Evolutionary conservation across 768 basidiomycete genomes (phyloP).

Genomic region (Daedaleopsis nitida): DNA sequence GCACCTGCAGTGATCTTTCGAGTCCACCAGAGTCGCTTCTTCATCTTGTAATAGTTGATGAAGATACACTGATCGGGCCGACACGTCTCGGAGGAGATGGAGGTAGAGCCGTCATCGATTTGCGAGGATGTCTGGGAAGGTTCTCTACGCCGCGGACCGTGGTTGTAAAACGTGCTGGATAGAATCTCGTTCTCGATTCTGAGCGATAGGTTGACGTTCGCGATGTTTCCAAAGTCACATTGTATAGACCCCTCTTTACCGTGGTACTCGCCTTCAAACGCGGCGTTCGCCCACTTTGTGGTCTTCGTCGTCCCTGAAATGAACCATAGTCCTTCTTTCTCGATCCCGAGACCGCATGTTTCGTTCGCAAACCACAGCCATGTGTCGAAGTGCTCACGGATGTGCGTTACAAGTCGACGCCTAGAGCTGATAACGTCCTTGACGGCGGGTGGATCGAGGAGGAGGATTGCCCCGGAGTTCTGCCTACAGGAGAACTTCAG

Average conservation of each 20-base stretch:
- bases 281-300: background rate
- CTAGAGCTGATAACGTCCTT: background rate
- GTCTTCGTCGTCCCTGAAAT: background rate
- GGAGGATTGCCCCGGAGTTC: background rate
- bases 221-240: background rate
- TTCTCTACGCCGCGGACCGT: background rate
- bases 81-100: background rate
- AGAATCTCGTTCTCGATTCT: background rate
- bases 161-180: background rate
- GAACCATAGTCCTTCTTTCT: no score
- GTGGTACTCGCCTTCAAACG: background rate
- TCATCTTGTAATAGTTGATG: background rate
- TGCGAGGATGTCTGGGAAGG: background rate
- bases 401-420: background rate
- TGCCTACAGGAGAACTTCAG: background rate
- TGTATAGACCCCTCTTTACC: background rate
- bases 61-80: background rate
- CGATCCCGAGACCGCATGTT: no score
- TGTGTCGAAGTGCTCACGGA: background rate
- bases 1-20: background rate
- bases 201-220: background rate
- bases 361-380: background rate
- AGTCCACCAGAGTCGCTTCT: background rate
- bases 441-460: background rate
- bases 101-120: background rate